These are phyloP conservation scores for Podaxis sp. DNA, from an alignment of 768 basidiomycete genomes.

Conservation along the genomic window DNA sequence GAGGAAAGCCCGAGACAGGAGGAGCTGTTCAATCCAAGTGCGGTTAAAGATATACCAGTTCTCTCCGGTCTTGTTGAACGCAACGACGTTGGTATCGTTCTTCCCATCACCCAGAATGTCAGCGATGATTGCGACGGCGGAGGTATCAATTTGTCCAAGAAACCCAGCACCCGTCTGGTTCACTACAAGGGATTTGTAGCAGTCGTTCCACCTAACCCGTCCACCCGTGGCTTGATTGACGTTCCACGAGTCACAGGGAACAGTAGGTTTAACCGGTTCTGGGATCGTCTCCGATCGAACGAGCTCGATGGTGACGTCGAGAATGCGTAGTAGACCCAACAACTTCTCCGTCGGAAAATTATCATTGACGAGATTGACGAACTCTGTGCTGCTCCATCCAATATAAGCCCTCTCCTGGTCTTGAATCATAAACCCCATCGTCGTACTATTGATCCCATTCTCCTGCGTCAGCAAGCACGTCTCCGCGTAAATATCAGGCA, in stretches of 20 bases:
- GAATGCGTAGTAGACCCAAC: slow-evolving; percentile 7
- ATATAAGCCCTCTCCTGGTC: slow-evolving; percentile 1
- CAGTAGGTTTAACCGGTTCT: slow-evolving; percentile 14
- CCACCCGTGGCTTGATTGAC: slow-evolving; percentile 20
- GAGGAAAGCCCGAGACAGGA: slow-evolving; percentile 19
- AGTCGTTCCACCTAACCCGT: slow-evolving; percentile 13
- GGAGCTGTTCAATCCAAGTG: slow-evolving; percentile 17
- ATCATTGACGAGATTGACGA: slow-evolving; percentile 3
- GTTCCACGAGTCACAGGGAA: slow-evolving; percentile 11
- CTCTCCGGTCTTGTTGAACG: slow-evolving; percentile 17
- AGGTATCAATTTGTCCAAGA: slow-evolving; percentile 20
- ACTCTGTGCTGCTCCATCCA: slow-evolving; percentile 15
- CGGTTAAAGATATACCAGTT: slow-evolving; percentile 17
- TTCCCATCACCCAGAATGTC: slow-evolving; percentile 22
- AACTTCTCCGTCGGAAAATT: not conserved
- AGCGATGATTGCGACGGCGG: slow-evolving; percentile 17
- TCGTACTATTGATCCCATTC: slow-evolving; percentile 14
- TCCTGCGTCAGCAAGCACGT: slow-evolving; percentile 12
- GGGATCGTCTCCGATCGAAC: slow-evolving; percentile 18
- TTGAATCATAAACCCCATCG: slow-evolving; percentile 14
- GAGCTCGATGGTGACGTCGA: slow-evolving; percentile 10
- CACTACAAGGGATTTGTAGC: slow-evolving; percentile 8
- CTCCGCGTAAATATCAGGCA: slow-evolving; percentile 2
- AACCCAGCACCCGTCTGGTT: slow-evolving; percentile 13
- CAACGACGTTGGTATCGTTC: slow-evolving; percentile 10